Evolutionary conservation across 2,329 filamentous ascomycete species (phyloP), one percentile per base, ranked within the genome.

Genomic region (Monilinia polystroma): DNA sequence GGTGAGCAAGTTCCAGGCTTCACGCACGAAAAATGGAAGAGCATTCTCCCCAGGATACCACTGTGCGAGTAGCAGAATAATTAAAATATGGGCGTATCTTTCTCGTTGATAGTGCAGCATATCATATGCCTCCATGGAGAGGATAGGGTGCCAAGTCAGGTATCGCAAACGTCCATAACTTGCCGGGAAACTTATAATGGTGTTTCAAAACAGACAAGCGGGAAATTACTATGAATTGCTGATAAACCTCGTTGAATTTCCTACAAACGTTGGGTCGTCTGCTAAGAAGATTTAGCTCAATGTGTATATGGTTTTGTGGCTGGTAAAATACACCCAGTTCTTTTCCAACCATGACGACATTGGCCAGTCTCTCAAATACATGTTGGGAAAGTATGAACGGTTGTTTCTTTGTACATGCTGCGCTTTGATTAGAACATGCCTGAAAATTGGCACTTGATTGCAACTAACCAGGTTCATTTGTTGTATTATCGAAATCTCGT

Each of bases 51-150:
- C 4, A 79, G 77, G 77, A 73, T 77, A 41, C 66, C 76, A 10
- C 70, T 18, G 76, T 75, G 16, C 69, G 71, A 1, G 67, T 76
- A 1, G 77, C 75, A 1, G 70, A 74, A 8, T 70, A 67, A 6
- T 73, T 77, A 41, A 72, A 70, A 56, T 49, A 68, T 10, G 75
- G 73, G 0, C 73, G 76, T 7, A 70, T 79, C 38, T 79, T 79
- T 64, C 74, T 85, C 23, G 74, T 83, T 10, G 83, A 83, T 1
- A 81, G 84, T 71, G 79, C 81, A 6, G 82, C 82, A 2, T 82
- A 84, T 72, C 70, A 83, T 11, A 81, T 81, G 77, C 78, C 80
- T 2, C 80, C 80, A 0, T 81, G 78, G 67, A 78, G 77, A 1
- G 82, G 82, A 5, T 81, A 81, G 53, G 82, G 73, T 23, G 75